Percentiles rank a stretch among this genome's conserved stretches.
Conservation (phyloP, 2,329 filamentous ascomycete genomes). For the Paraphoma sp. region DNA sequence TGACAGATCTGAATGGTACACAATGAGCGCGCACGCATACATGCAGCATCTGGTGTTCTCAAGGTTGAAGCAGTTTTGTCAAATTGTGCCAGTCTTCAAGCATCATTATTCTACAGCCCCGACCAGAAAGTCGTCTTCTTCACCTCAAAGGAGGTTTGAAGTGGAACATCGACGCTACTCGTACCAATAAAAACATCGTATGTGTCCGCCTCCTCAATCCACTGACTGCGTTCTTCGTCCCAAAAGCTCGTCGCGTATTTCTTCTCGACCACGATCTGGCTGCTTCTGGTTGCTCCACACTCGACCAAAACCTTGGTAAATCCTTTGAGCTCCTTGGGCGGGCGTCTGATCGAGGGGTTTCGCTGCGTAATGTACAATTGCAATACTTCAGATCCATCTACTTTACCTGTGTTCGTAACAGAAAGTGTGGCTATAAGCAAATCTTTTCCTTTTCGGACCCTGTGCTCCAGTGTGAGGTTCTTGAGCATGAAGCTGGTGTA, state of each 20-base stretch:
- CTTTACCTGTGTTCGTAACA: background rate
- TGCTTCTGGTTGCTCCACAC: background rate
- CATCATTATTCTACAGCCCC: no score
- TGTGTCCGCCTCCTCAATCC: background rate
- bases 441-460: background rate
- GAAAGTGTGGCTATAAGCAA: no score
- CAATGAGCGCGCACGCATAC: no score
- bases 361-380: background rate
- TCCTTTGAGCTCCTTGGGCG: constrained; percentile 1
- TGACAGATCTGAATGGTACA: no score
- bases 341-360: background rate
- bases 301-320: background rate
- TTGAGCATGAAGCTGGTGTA: constrained; percentile 73
- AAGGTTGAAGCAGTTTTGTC: no score
- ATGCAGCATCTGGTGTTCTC: no score
- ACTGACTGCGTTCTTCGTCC: background rate
- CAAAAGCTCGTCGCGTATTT: background rate
- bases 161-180: background rate
- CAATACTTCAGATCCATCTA: background rate
- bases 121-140: background rate
- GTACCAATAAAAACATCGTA: background rate
- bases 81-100: no score
- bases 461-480: background rate
- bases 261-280: background rate
- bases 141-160: background rate